Conservation (phyloP, 257 asterid species). For the Pogostemon cablin region DNA sequence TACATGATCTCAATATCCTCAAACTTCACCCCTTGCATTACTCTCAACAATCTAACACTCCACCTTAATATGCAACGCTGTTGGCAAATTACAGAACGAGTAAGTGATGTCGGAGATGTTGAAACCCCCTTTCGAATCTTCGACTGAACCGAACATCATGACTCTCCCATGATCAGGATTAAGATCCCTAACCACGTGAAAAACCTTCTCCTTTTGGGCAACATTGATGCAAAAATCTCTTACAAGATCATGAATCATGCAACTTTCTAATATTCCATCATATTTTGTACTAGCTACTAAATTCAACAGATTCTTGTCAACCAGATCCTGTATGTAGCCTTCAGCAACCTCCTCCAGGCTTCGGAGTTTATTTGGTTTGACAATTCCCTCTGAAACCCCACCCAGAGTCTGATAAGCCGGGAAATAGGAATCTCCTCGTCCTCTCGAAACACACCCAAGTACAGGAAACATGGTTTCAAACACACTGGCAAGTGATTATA, state of each 20-base stretch:
- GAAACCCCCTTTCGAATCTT: too few species aligned
- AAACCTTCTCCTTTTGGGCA: neutral
- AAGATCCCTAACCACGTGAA: too few species aligned
- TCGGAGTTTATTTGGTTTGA: conserved; percentile 13
- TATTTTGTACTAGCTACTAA: neutral
- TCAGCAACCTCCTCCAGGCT: conserved; percentile 9
- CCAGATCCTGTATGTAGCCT: conserved; percentile 6
- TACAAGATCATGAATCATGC: conserved; percentile 5
- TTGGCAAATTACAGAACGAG: neutral
- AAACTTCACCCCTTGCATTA: neutral
- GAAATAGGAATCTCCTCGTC: neutral
- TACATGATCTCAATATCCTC: neutral
- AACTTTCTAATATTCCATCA: neutral
- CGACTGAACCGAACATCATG: too few species aligned
- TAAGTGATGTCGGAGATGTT: neutral
- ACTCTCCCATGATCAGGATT: too few species aligned
- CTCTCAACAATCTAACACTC: conserved; percentile 10
- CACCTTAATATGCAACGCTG: neutral
- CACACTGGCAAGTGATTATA: neutral
- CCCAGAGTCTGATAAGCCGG: conserved; percentile 11
- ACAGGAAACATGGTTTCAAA: conserved; percentile 2
- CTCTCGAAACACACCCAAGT: neutral
- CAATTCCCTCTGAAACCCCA: conserved; percentile 2
- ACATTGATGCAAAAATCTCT: neutral
- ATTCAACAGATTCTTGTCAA: conserved; percentile 3